Percentiles rank a stretch among this genome's conserved stretches.
Evolutionary conservation across 176 grass and related monocot genomes (phyloP).

Genomic region (Carex pumila): DNA sequence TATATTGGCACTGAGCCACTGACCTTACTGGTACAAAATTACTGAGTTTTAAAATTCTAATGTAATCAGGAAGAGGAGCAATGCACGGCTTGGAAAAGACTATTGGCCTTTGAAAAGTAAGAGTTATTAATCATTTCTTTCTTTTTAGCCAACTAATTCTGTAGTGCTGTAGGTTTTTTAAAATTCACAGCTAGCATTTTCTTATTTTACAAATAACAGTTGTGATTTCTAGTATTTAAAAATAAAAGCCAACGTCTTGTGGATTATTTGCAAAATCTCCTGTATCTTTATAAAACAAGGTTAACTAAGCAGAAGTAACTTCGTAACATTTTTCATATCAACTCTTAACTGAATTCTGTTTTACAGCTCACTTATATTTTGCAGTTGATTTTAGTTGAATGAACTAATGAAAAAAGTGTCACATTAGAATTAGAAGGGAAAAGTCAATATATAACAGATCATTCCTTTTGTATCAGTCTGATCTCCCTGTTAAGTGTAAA

Average conservation of each 20-base stretch:
- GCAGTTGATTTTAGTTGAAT: neutral
- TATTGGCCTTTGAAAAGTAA: slow-evolving; percentile 93
- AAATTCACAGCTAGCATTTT: slow-evolving; percentile 1
- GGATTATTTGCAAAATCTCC: neutral
- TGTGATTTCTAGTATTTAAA: neutral
- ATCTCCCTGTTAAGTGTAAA: no score
- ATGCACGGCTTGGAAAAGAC: slow-evolving; percentile 85
- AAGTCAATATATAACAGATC: no score
- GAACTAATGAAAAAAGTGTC: neutral
- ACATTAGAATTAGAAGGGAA: neutral
- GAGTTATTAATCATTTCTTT: slow-evolving; percentile 13
- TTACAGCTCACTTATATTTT: neutral
- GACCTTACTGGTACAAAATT: neutral
- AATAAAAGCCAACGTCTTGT: neutral
- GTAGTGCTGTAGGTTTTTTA: neutral
- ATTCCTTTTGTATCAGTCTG: no score
- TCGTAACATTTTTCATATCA: neutral
- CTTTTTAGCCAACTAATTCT: neutral
- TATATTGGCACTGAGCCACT: neutral
- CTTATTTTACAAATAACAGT: neutral
- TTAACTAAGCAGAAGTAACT: neutral
- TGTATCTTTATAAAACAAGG: neutral
- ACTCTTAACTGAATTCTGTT: neutral
- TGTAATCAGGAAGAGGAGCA: slow-evolving; percentile 74
- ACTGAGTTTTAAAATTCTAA: neutral